Base-by-base conservation (phyloP, 257 asterid species). In the Penstemon barbatus region DNA sequence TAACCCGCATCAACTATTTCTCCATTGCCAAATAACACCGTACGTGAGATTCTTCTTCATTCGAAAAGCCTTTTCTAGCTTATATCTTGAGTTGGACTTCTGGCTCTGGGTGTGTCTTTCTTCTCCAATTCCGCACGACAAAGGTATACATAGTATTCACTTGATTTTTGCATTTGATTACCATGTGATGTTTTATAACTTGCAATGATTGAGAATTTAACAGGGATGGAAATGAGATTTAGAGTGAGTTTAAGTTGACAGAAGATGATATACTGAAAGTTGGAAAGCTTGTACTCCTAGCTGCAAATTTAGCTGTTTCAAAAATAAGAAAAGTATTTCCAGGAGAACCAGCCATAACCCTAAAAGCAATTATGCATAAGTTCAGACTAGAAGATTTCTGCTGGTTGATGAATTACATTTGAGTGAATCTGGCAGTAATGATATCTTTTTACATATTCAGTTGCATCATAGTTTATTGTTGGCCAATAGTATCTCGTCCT, bases 331-430 rank as follows among this genome's bases (percentile, higher is more conserved):
- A 71, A 49, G 69, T 94, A 9, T 91, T 91, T 76, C 91, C 99
- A 4, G 97, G 99, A 50, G 99, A 94, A 57, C 96, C 99, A 36
- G 90, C 85, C 75, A 84, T 80, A 90, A 91, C 97, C 66, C 91
- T 91, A 8, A 94, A 87, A 75, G 97, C 90, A 86, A 39, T 44
- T 25, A 25, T 36, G 4, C 49, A 15, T 15, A 15, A 15, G 18
- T 15, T 15, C 18, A 15, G 18, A 15, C 18, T 15, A 15, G 18
- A 15, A 15, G 18, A 15, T 15, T 15, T 15, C 18, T 15, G 18
- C 18, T 15, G 18, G 18, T 15, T 15, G 18, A 15, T 15, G 18
- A 15, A 15, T 15, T 15, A 15, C 18, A 15, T 15, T 15, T 15
- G 18, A 15, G 18, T 15, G 18, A 15, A 15, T 15, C 18, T 15